Percentiles rank a stretch among this genome's conserved stretches.
phyloP scores from a whole-genome alignment of 2,329 filamentous ascomycete species.

The Aspergillus tubingensis region DNA sequence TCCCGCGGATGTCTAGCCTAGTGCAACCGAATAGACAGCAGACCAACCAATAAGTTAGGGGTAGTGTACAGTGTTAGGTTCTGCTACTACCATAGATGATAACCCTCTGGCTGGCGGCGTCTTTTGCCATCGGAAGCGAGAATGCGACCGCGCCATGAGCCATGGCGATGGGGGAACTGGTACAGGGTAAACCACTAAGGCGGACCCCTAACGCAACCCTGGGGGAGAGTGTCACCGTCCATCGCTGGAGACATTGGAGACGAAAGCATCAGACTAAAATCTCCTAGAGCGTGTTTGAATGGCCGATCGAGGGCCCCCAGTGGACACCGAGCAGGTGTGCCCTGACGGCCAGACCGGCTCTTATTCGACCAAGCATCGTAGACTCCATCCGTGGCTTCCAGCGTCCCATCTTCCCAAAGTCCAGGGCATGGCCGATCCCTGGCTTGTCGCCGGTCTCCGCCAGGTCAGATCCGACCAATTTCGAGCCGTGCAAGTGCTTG shows the following conservation, averaged over 20 bases:
- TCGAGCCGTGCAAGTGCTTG: conserved; percentile 11
- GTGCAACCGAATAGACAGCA: too few relatives aligned
- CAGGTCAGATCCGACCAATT: conserved; percentile 9
- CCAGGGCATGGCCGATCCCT: conserved; percentile 9
- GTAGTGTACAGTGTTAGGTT: too few relatives aligned
- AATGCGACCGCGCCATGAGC: background rate
- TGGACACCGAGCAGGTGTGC: conserved; percentile 1
- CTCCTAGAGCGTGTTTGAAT: conserved; percentile 3
- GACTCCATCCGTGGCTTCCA: background rate
- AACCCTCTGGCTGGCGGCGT: too few relatives aligned
- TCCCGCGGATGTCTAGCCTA: background rate
- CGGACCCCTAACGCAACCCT: conserved; percentile 10
- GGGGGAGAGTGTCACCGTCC: conserved; percentile 5
- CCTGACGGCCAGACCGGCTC: conserved; percentile 1
- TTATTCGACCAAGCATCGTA: conserved; percentile 4
- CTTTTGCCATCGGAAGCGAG: background rate
- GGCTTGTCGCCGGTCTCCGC: conserved; percentile 5
- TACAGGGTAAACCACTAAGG: background rate
- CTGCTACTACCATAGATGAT: too few relatives aligned
- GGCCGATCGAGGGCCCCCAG: conserved; percentile 7
- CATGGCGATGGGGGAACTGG: background rate
- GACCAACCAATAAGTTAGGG: too few relatives aligned
- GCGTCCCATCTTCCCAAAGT: background rate
- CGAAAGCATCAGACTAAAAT: background rate
- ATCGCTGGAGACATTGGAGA: background rate